Base-by-base conservation (phyloP, 805 yeast species). In the Yamadazyma laniorum region DNA sequence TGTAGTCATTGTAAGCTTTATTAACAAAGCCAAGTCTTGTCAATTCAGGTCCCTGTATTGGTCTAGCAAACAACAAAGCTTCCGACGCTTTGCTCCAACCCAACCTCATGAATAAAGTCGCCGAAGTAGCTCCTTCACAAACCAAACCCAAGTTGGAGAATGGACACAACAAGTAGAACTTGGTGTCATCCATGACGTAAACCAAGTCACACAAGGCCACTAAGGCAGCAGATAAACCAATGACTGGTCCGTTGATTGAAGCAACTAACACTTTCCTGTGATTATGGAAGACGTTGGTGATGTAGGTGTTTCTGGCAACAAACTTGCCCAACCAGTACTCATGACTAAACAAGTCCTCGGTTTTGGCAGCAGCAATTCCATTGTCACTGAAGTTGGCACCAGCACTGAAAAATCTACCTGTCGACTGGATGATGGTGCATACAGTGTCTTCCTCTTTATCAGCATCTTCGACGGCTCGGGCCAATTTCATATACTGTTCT, bases 231-330 rank as follows among this genome's bases (percentile, higher is more conserved):
- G 80, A 67, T 42, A 88, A 70, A 0, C 96, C 96, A 42, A 88
- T 74, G 4, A 79, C 95, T 0, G 96, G 95, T 0, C 96, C 96
- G 55, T 88, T 88, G 40, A 88, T 67, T 3, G 88, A 90, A 30
- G 78, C 77, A 18, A 80, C 80, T 25, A 88, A 63, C 6, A 86
- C 68, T 56, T 88, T 88, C 7, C 72, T 61, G 60, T 88, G 96
- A 51, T 79, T 75, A 46, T 77, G 75, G 55, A 85, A 78, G 26
- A 82, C 67, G 46, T 79, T 75, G 4, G 93, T 80, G 38, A 88
- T 61, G 51, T 73, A 80, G 18, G 80, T 72, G 57, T 88, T 88
- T 51, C 88, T 76, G 3, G 88, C 75, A n/a, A 78, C 77, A 51
- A 84, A 82, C 44, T 66, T 65, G 37, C 70, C 63, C 33, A 77